These are phyloP conservation scores for Inga oerstediana DNA, from an alignment of 306 rosid species.

Conservation along the genomic window DNA sequence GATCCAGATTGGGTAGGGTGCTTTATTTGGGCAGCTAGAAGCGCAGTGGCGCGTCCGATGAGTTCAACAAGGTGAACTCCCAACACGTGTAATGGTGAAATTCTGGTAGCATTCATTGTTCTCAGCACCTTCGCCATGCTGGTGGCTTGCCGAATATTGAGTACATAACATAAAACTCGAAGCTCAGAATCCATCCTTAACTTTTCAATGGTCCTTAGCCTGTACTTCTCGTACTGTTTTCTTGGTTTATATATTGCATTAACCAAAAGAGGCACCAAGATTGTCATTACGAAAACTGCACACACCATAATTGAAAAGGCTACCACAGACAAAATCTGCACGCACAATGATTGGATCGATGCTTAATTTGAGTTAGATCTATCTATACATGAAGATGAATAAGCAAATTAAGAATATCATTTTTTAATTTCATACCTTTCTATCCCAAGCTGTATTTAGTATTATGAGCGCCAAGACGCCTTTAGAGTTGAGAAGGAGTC, in stretches of 20 bases:
- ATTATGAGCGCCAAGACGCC: background rate
- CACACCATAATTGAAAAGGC: slow-evolving; percentile 28
- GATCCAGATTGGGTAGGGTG: background rate
- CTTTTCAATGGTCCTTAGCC: background rate
- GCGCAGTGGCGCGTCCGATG: background rate
- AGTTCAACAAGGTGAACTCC: background rate
- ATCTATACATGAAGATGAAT: too few species aligned
- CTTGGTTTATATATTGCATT: slow-evolving; percentile 46
- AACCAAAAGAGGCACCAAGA: slow-evolving; percentile 24
- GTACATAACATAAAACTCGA: background rate
- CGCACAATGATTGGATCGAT: background rate
- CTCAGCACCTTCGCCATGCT: background rate
- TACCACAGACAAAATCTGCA: slow-evolving; percentile 45
- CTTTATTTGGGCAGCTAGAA: background rate
- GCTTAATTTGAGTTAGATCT: too few species aligned
- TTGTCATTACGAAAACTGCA: slow-evolving; percentile 35
- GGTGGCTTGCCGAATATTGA: background rate
- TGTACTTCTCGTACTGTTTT: slow-evolving; percentile 8
- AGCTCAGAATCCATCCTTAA: background rate
- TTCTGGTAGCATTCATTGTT: background rate
- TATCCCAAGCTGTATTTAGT: background rate
- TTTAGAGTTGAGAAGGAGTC: background rate
- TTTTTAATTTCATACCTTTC: background rate
- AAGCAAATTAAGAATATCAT: too few species aligned
- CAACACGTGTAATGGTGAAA: background rate